Percentiles rank a stretch among this genome's conserved stretches.
These are phyloP conservation scores for Wickerhamiella dianesei DNA, from an alignment of 805 yeast species.

Conservation along the genomic window DNA sequence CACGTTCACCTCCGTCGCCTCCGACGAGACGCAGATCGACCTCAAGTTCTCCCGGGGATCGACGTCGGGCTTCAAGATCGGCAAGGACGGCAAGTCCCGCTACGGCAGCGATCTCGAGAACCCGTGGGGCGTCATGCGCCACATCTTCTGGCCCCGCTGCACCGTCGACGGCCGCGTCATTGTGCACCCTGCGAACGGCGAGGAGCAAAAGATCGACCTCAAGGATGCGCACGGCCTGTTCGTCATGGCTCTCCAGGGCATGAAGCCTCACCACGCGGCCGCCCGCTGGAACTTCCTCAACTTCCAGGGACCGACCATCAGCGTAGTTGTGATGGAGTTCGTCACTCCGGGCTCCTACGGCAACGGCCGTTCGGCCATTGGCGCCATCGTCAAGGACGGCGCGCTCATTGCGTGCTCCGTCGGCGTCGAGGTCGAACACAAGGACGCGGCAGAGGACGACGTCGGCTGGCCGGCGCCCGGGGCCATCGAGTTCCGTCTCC, in stretches of 20 bases:
- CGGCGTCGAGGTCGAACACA: conserved; percentile 49
- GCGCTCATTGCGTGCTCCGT: conserved; percentile 53
- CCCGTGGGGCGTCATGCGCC: conserved; percentile 98
- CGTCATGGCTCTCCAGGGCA: conserved; percentile 94
- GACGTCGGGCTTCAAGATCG: conserved; percentile 71
- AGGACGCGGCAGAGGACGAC: conserved; percentile 36
- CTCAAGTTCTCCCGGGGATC: conserved; percentile 40
- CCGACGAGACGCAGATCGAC: conserved; percentile 57
- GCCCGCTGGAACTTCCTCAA: conserved; percentile 89
- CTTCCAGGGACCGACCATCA: conserved; percentile 61
- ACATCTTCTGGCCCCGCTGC: conserved; percentile 92
- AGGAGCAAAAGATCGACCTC: conserved; percentile 25
- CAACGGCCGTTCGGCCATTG: conserved; percentile 64
- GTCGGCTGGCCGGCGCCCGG: conserved; percentile 89
- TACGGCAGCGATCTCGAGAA: conserved; percentile 73
- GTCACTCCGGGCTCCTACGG: conserved; percentile 88
- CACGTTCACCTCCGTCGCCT: conserved; percentile 47
- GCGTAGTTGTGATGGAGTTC: conserved; percentile 87
- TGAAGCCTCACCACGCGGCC: conserved; percentile 99
- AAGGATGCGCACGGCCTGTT: conserved; percentile 46
- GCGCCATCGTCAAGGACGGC: conserved; percentile 52
- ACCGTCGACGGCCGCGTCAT: conserved; percentile 50
- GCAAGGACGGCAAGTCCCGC: conserved; percentile 69
- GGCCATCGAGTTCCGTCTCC: conserved; percentile 44
- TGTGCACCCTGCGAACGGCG: conserved; percentile 23